A percentile compares a stretch with the other conserved stretches of the same genome.
Evolutionary conservation across 2,329 filamentous ascomycete species (phyloP).

Genomic region (Sclerotinia sclerotiorum): DNA sequence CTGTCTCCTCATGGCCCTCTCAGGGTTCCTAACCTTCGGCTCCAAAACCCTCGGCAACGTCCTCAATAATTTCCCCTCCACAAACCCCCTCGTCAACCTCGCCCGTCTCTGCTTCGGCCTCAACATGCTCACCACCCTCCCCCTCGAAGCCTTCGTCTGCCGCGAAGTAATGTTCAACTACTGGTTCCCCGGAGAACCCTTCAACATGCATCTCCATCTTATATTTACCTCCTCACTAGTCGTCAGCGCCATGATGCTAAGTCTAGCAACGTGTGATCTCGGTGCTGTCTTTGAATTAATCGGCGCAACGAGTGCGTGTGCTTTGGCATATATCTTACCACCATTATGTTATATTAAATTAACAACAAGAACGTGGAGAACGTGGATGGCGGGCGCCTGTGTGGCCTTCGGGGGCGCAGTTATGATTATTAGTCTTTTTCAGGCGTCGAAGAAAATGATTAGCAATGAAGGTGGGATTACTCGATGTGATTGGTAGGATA

Average conservation of each 20-base stretch:
- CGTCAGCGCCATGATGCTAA: slow-evolving; percentile 72
- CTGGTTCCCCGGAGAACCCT: slow-evolving; percentile 62
- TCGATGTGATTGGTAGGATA: slow-evolving; percentile 31
- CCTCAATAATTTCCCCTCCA: slow-evolving; percentile 91
- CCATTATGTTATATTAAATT: slow-evolving; percentile 95
- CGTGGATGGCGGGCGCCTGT: slow-evolving; percentile 67
- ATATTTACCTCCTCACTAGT: slow-evolving; percentile 83
- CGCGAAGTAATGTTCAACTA: slow-evolving; percentile 95
- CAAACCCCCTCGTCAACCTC: slow-evolving; percentile 92
- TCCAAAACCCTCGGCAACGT: slow-evolving; percentile 92
- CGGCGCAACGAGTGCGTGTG: slow-evolving; percentile 90
- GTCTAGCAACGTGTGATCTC: slow-evolving; percentile 86
- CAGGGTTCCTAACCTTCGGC: slow-evolving; percentile 90
- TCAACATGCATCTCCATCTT: slow-evolving; percentile 75
- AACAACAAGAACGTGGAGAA: slow-evolving; percentile 73
- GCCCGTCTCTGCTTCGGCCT: slow-evolving; percentile 93
- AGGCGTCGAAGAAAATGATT: slow-evolving; percentile 67
- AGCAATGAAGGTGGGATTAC: slow-evolving; percentile 36
- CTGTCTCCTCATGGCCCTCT: slow-evolving; percentile 82
- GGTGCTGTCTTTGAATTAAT: slow-evolving; percentile 95
- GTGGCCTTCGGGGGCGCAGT: slow-evolving; percentile 78
- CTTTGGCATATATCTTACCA: slow-evolving; percentile 91
- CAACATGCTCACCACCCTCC: slow-evolving; percentile 97
- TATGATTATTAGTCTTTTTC: slow-evolving; percentile 75
- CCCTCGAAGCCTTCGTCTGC: slow-evolving; percentile 96